phyloP scores from a whole-genome alignment of 116 monocot genomes.

The Papilionanthe hybrid region DNA sequence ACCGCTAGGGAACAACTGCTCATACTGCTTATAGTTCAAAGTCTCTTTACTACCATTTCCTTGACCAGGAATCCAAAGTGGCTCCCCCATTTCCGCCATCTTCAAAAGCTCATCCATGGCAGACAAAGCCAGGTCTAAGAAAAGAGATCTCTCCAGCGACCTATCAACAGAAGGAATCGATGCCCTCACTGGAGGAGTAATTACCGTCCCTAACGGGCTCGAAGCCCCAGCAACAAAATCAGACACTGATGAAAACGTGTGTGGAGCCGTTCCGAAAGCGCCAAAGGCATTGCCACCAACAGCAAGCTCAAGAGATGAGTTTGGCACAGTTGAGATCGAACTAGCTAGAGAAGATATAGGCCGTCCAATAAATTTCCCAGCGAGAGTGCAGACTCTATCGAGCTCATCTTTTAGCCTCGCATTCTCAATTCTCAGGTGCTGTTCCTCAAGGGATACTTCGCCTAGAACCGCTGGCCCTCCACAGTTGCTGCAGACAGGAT shows the following conservation, averaged over 20 bases:
- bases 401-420: slow-evolving; percentile 91
- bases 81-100: slow-evolving; percentile 69
- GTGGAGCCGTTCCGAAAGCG: slow-evolving; percentile 13
- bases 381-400: slow-evolving; percentile 63
- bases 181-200: slow-evolving; percentile 12
- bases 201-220: slow-evolving; percentile 26
- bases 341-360: slow-evolving; percentile 15
- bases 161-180: slow-evolving; percentile 25
- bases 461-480: slow-evolving; percentile 77
- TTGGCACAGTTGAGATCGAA: slow-evolving; percentile 20
- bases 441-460: slow-evolving; percentile 73
- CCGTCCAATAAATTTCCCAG: slow-evolving; percentile 71
- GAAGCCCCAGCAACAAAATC: slow-evolving; percentile 25
- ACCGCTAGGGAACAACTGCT: slow-evolving; percentile 31
- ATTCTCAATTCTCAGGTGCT: slow-evolving; percentile 87
- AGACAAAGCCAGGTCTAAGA: slow-evolving; percentile 64
- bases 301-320: slow-evolving; percentile 60
- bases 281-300: slow-evolving; percentile 25
- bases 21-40: slow-evolving; percentile 64
- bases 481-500: slow-evolving; percentile 81
- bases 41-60: slow-evolving; percentile 33
- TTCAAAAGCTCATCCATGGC: slow-evolving; percentile 88
- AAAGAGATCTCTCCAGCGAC: slow-evolving; percentile 52
- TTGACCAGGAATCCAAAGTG: slow-evolving; percentile 47
- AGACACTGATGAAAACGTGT: slow-evolving; percentile 6